These are phyloP conservation scores for Penicillium sp. DNA, from an alignment of 2,329 filamentous ascomycete genomes.

Conservation along the genomic window DNA sequence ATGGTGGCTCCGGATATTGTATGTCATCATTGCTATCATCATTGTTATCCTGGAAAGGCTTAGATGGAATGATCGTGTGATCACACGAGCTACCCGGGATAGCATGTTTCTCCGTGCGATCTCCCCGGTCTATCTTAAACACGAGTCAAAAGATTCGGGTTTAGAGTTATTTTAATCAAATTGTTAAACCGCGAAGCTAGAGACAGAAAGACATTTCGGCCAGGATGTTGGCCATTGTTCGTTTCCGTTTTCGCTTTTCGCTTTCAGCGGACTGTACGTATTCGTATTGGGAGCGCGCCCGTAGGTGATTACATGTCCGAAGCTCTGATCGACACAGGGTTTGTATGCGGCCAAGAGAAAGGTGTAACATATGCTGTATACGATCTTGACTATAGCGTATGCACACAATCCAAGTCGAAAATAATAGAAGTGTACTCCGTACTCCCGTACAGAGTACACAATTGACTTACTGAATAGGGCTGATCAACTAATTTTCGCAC, in stretches of 20 bases:
- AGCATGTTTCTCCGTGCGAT: neutral
- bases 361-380: neutral
- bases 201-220: neutral
- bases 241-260: neutral
- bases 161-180: neutral
- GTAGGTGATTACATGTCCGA: neutral
- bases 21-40: neutral
- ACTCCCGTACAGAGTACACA: neutral
- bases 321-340: constrained; percentile 15
- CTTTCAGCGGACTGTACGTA: neutral
- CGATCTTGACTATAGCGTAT: neutral
- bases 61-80: neutral
- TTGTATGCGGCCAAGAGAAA: constrained; percentile 14
- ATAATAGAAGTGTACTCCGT: neutral
- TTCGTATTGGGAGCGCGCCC: neutral
- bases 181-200: neutral
- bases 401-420: neutral
- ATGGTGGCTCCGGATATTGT: neutral
- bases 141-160: neutral
- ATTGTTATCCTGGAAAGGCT: neutral
- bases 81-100: neutral
- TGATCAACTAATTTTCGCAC: neutral
- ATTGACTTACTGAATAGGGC: neutral
- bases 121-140: neutral
- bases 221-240: neutral